Evolutionary conservation across 2,329 filamentous ascomycete species (phyloP).

Genomic region (Nemania sp.): DNA sequence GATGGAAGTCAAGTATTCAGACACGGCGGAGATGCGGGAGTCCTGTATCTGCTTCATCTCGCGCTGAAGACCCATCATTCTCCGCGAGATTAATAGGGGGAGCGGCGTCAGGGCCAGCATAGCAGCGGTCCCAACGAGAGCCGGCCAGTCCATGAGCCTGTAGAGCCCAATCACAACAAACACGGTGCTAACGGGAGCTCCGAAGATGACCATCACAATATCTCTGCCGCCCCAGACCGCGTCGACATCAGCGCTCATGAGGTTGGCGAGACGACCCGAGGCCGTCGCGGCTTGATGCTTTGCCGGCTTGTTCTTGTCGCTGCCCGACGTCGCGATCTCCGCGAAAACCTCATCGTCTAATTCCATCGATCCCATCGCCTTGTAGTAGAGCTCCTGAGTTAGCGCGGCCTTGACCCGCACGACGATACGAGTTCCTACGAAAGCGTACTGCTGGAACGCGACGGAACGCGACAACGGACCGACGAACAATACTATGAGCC

Average conservation of each 20-base stretch:
- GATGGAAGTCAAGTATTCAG: conserved; percentile 62
- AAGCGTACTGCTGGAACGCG: conserved; percentile 61
- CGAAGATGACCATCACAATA: conserved; percentile 51
- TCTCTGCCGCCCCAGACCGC: conserved; percentile 58
- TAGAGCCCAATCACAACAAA: conserved; percentile 58
- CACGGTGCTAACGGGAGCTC: conserved; percentile 52
- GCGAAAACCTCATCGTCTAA: conserved; percentile 59
- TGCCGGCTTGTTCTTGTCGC: conserved; percentile 33
- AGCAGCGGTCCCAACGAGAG: conserved; percentile 55
- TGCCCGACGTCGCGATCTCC: conserved; percentile 36
- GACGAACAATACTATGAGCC: conserved; percentile 58
- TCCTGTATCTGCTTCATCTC: conserved; percentile 61
- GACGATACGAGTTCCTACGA: conserved; percentile 59
- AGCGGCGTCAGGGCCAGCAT: conserved; percentile 55
- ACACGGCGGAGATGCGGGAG: conserved; percentile 59
- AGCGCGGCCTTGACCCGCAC: conserved; percentile 61
- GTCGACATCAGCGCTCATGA: conserved; percentile 64
- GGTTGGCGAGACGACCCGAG: conserved; percentile 57
- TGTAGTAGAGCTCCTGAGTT: conserved; percentile 62
- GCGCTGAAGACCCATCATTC: conserved; percentile 56
- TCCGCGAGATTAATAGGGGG: conserved; percentile 53
- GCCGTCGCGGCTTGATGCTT: conserved; percentile 48
- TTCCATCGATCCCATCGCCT: conserved; percentile 60
- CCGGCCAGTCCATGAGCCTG: conserved; percentile 59
- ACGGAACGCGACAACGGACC: conserved; percentile 56